Conservation (phyloP, 176 grass and related monocot genomes). For the Ampelocalamus luodianensis region DNA sequence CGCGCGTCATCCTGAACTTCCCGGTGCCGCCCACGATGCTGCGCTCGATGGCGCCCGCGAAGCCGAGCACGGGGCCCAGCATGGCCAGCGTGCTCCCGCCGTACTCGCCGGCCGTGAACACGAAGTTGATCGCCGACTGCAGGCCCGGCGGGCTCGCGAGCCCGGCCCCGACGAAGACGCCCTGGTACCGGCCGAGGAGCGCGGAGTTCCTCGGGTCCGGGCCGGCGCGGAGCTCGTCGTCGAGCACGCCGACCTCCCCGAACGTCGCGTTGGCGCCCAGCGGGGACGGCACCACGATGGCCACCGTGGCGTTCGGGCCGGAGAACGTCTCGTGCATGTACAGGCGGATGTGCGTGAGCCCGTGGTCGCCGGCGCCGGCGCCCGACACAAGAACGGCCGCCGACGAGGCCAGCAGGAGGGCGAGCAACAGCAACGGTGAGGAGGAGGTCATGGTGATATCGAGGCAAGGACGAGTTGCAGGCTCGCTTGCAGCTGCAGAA, state of each 20-base stretch:
- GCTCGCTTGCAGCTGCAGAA: too few species aligned
- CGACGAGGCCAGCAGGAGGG: not conserved
- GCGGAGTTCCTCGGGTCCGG: not conserved
- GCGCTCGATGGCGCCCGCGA: conserved; percentile 10
- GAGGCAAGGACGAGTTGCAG: too few species aligned
- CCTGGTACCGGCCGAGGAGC: conserved; percentile 29
- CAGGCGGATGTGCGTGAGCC: conserved; percentile 25
- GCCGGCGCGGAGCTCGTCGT: conserved; percentile 32
- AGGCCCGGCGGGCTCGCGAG: not conserved
- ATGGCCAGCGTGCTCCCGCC: conserved; percentile 35
- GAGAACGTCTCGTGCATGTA: conserved; percentile 43
- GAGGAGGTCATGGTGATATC: not conserved
- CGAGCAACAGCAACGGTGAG: not conserved
- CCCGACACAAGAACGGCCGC: not conserved
- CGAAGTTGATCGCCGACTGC: conserved; percentile 14
- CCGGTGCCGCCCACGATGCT: conserved; percentile 40
- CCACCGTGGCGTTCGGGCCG: conserved; percentile 18
- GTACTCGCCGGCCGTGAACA: conserved; percentile 28
- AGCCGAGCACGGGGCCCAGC: not conserved
- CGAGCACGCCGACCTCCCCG: conserved; percentile 33
- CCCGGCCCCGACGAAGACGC: conserved; percentile 33
- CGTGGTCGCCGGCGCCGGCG: not conserved
- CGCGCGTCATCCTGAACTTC: conserved; percentile 32
- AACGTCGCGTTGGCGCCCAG: conserved; percentile 31
- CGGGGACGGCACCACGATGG: conserved; percentile 11